A percentile compares a stretch with the other conserved stretches of the same genome.
Conservation (phyloP, 306 rosid genomes). For the Senna tora region DNA sequence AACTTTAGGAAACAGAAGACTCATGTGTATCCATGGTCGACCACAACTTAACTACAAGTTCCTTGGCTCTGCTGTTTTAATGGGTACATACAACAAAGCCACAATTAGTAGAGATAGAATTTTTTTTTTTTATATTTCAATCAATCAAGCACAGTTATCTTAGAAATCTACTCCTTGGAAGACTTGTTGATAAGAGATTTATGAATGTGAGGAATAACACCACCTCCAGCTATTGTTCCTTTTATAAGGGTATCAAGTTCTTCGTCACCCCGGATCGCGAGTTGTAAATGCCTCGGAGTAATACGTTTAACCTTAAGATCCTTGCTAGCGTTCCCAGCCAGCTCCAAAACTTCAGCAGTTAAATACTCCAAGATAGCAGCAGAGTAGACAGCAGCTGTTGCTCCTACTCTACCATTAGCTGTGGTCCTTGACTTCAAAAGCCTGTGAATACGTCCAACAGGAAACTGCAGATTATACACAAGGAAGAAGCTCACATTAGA, state of each 20-base stretch:
- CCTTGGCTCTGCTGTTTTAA: not conserved
- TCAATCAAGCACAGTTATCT: not conserved
- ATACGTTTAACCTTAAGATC: conserved; percentile 72
- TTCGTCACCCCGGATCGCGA: conserved; percentile 67
- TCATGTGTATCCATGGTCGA: not conserved
- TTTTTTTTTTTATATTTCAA: too few relatives aligned
- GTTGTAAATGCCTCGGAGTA: conserved; percentile 67
- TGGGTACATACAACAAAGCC: not conserved
- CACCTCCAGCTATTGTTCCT: conserved; percentile 74
- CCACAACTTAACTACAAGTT: not conserved
- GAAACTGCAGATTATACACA: conserved; percentile 50
- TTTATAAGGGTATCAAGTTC: conserved; percentile 68
- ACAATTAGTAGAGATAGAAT: not conserved
- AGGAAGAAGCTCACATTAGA: not conserved
- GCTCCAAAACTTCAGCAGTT: conserved; percentile 68
- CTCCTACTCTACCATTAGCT: conserved; percentile 63
- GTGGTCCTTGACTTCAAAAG: conserved; percentile 61
- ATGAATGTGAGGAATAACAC: conserved; percentile 72
- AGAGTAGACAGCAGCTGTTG: conserved; percentile 73
- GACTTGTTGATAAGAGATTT: conserved; percentile 70
- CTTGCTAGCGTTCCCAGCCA: conserved; percentile 74
- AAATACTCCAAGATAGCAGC: conserved; percentile 70
- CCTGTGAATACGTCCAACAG: conserved; percentile 68
- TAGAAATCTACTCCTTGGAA: conserved; percentile 46
- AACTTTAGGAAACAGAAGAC: not conserved